Evolutionary conservation across 768 basidiomycete species (phyloP).

Genomic region (Chalciporus piperatus): DNA sequence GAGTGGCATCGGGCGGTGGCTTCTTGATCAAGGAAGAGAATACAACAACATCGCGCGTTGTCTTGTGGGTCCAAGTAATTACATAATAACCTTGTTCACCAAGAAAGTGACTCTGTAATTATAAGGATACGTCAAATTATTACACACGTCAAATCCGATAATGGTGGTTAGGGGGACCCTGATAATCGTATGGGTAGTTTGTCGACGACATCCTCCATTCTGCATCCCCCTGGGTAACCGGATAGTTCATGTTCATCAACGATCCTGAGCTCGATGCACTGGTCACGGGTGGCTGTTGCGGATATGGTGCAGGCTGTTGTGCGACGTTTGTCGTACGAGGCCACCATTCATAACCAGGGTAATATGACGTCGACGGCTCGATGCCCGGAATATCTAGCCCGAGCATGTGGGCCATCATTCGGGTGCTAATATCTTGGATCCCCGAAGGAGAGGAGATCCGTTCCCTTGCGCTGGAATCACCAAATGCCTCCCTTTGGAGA

Average conservation of each 20-base stretch:
- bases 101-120: too few species aligned
- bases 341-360: constrained; percentile 65
- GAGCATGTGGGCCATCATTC: constrained; percentile 72
- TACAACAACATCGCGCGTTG: constrained; percentile 10
- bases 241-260: constrained; percentile 17
- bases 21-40: constrained; percentile 7
- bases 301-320: constrained; percentile 12
- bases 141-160: constrained; percentile 22
- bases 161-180: constrained; percentile 12
- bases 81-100: constrained; percentile 20
- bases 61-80: constrained; percentile 34
- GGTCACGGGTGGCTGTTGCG: constrained; percentile 5
- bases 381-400: constrained; percentile 64
- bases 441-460: constrained; percentile 32
- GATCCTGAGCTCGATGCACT: constrained; percentile 6
- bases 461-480: constrained; percentile 22
- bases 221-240: constrained; percentile 7
- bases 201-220: constrained; percentile 21
- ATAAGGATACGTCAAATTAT: too few species aligned
- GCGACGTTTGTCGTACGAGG: constrained; percentile 35
- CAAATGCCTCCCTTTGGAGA: constrained; percentile 41
- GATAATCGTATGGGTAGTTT: constrained; percentile 21
- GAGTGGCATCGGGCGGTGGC: constrained; percentile 14
- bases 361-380: constrained; percentile 49
- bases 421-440: constrained; percentile 60